These are phyloP conservation scores for Ceratobasidium papillatum DNA, from an alignment of 1,284 basidiomycete species.

Conservation along the genomic window DNA sequence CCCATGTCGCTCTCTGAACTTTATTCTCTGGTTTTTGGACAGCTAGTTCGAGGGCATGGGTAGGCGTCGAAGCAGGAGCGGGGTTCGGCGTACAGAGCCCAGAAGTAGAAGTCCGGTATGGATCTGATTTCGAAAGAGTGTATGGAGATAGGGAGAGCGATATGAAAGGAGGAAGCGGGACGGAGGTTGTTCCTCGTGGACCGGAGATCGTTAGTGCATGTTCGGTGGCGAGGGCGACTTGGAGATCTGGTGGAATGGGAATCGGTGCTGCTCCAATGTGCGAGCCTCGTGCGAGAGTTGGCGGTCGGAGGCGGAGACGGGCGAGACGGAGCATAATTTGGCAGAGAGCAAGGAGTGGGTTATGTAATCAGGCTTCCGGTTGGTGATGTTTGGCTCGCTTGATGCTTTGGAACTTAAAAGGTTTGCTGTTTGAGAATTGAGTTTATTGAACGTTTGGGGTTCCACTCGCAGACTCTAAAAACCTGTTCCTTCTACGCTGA, in stretches of 20 bases:
- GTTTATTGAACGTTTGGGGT: too few relatives aligned
- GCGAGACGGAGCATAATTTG: conserved; percentile 39
- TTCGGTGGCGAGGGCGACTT: conserved; percentile 57
- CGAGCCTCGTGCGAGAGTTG: conserved; percentile 61
- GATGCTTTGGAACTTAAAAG: too few relatives aligned
- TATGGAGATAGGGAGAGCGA: conserved; percentile 39
- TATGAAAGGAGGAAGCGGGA: conserved; percentile 51
- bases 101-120: conserved; percentile 27
- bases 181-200: conserved; percentile 75
- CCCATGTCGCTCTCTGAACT: conserved; percentile 90
- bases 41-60: conserved; percentile 54
- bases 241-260: conserved; percentile 71
- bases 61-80: conserved; percentile 31
- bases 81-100: conserved; percentile 17
- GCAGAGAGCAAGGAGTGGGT: neutral
- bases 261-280: conserved; percentile 88
- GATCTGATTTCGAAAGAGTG: neutral
- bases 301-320: conserved; percentile 50
- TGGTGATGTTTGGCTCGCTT: too few relatives aligned
- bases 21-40: conserved; percentile 78
- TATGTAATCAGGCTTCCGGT: too few relatives aligned
- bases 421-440: too few relatives aligned
- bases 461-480: too few relatives aligned
- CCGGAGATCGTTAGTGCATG: conserved; percentile 66
- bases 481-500: too few relatives aligned